Base-by-base conservation (phyloP, 148 eudicot species). In the Euryodendron excelsum region DNA sequence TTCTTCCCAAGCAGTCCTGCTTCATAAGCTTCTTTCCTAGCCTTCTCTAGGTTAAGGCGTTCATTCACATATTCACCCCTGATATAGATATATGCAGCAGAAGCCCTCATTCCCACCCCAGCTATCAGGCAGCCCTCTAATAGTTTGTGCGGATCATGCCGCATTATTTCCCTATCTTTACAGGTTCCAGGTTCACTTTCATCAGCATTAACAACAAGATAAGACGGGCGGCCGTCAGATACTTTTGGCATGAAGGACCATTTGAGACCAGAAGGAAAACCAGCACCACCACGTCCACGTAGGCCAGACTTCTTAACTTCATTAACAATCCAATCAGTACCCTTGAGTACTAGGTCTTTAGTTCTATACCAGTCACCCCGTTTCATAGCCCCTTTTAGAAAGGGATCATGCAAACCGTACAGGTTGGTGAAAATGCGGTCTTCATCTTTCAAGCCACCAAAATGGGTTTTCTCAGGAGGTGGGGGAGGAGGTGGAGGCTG, bases 171-270 rank as follows among this genome's bases (percentile, higher is more conserved):
- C 81, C 98, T 90, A 76, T 95, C 98, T 75, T 95, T 95, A 39
- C 97, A 95, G 4, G 98, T 93, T 78, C 98, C 98, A 59, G 97
- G 98, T 81, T 95, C 98, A 90, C 97, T 93, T 88, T 95, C 98
- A 89, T 95, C 94, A 27, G 98, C 98, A 85, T 95, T 95, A 65
- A 93, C 97, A 78, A 93, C 96, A 80, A 95, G 96, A 81, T 95
- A 95, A 4, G 97, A 93, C 60, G 96, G 97, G 63, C 94, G 94
- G 17, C 96, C 97, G 80, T 93, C 97, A 20, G 98, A 87, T 23
- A 82, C 89, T 81, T 95, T 95, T 34, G 98, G 98, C 98, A 95
- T 93, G 83, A 95, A 95, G 17, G 96, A 91, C 98, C 98, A 95
- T 74, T 95, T 95, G 3, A 95, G 92, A 25, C 98, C 98, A 45